Percentiles rank a stretch among this genome's conserved stretches.
phyloP scores from a whole-genome alignment of 345 rosid species.

The Eucalyptus viminalis region DNA sequence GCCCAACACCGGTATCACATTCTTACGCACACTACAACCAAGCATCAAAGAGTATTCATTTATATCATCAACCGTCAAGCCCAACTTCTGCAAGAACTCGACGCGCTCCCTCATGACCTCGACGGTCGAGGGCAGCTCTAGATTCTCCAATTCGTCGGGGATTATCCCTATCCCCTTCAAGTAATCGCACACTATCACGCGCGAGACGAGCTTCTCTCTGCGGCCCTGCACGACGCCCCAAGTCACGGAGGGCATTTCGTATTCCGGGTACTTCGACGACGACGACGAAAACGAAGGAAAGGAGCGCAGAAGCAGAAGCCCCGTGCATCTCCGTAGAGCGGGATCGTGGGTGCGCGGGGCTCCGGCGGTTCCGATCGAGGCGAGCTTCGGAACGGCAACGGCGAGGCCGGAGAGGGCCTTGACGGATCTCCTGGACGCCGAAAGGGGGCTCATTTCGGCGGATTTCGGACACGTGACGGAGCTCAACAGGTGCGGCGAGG shows the following conservation, averaged over 20 bases:
- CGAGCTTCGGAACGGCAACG: neutral
- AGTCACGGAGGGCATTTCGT: slow-evolving; percentile 94
- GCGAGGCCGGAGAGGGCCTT: neutral
- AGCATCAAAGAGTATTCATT: slow-evolving; percentile 81
- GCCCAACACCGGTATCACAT: slow-evolving; percentile 82
- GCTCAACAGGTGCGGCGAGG: neutral
- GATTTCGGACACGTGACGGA: neutral
- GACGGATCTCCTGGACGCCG: neutral
- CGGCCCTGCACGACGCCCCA: slow-evolving; percentile 92
- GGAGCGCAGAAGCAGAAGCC: neutral
- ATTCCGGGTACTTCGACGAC: slow-evolving; percentile 67
- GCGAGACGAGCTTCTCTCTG: slow-evolving; percentile 74
- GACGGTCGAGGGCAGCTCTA: slow-evolving; percentile 85
- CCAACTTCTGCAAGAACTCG: slow-evolving; percentile 69
- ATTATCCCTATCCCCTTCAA: slow-evolving; percentile 72
- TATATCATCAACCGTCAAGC: slow-evolving; percentile 65
- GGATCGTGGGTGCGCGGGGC: neutral
- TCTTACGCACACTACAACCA: slow-evolving; percentile 82
- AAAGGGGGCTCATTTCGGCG: neutral
- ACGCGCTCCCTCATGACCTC: slow-evolving; percentile 90
- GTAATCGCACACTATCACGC: slow-evolving; percentile 85
- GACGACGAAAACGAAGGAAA: slow-evolving; percentile 8
- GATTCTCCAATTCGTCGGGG: slow-evolving; percentile 69
- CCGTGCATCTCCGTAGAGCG: neutral
- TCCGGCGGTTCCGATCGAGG: neutral